Conservation (phyloP, 306 rosid species). For the Quercus berberidifolia region DNA sequence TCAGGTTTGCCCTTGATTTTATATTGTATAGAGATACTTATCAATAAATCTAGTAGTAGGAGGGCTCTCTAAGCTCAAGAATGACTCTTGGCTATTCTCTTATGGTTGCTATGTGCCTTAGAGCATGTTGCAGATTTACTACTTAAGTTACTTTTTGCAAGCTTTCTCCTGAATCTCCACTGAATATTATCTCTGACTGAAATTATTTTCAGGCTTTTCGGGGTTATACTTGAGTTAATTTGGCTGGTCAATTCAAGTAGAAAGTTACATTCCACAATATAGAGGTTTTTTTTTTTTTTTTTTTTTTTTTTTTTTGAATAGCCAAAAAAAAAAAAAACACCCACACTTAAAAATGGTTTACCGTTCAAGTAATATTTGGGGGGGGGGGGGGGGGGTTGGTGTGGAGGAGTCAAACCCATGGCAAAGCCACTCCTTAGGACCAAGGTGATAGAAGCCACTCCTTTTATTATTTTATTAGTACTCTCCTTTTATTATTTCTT, state of each 20-base stretch:
- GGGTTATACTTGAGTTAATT: background rate
- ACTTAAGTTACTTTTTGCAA: background rate
- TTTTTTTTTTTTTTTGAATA: background rate
- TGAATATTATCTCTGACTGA: background rate
- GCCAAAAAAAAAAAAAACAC: background rate
- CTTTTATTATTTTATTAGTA: background rate
- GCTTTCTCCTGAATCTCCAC: background rate
- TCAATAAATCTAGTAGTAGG: background rate
- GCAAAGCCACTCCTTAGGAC: background rate
- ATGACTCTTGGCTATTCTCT: background rate
- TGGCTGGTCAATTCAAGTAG: background rate
- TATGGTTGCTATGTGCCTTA: background rate
- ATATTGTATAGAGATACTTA: background rate
- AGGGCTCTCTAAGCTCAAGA: background rate
- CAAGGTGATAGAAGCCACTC: background rate
- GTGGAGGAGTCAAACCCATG: background rate
- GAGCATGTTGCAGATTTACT: background rate
- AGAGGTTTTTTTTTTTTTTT: background rate
- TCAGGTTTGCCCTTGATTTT: constrained; percentile 57
- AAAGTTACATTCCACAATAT: background rate
- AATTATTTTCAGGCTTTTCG: background rate
- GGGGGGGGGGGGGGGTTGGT: too few species aligned
- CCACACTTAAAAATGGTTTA: background rate
- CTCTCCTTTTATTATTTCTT: too few species aligned
- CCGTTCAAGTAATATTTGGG: too few species aligned